These are phyloP conservation scores for Falciphora oryzae DNA, from an alignment of 2,329 filamentous ascomycete genomes.

Conservation along the genomic window DNA sequence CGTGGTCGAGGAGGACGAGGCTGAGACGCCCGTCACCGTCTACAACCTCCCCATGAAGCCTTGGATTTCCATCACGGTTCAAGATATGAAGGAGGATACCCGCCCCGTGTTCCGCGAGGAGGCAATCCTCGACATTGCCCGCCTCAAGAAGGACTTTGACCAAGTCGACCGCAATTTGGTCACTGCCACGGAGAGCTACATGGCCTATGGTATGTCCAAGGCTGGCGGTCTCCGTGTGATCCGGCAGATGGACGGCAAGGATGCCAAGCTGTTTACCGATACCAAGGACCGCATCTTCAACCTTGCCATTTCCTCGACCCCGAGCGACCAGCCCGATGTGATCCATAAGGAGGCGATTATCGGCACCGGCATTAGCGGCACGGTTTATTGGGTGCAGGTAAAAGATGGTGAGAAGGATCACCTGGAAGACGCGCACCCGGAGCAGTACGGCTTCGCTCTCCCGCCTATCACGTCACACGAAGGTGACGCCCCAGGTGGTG, in stretches of 20 bases:
- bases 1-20: slow-evolving; percentile 56
- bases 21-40: slow-evolving; percentile 64
- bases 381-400: slow-evolving; percentile 91
- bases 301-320: slow-evolving; percentile 71
- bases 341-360: slow-evolving; percentile 74
- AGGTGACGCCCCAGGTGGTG: slow-evolving; percentile 84
- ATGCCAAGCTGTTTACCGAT: slow-evolving; percentile 86
- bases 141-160: slow-evolving; percentile 95
- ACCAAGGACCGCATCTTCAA: slow-evolving; percentile 94
- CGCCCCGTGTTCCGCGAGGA: slow-evolving; percentile 67
- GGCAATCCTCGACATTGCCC: slow-evolving; percentile 84
- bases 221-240: slow-evolving; percentile 90
- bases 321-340: slow-evolving; percentile 45
- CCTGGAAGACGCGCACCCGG: slow-evolving; percentile 70
- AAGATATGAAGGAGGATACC: slow-evolving; percentile 44
- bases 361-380: slow-evolving; percentile 88
- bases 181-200: slow-evolving; percentile 83
- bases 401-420: slow-evolving; percentile 72
- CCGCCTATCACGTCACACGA: slow-evolving; percentile 81
- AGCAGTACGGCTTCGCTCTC: slow-evolving; percentile 82
- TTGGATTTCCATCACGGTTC: slow-evolving; percentile 83
- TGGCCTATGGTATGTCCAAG: slow-evolving; percentile 91
- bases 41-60: slow-evolving; percentile 97
- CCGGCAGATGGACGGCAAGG: slow-evolving; percentile 85
- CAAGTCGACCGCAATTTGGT: slow-evolving; percentile 93